Percentiles rank a stretch among this genome's conserved stretches.
phyloP scores from a whole-genome alignment of 2,329 filamentous ascomycete species.

The Colletotrichum tofieldiae region DNA sequence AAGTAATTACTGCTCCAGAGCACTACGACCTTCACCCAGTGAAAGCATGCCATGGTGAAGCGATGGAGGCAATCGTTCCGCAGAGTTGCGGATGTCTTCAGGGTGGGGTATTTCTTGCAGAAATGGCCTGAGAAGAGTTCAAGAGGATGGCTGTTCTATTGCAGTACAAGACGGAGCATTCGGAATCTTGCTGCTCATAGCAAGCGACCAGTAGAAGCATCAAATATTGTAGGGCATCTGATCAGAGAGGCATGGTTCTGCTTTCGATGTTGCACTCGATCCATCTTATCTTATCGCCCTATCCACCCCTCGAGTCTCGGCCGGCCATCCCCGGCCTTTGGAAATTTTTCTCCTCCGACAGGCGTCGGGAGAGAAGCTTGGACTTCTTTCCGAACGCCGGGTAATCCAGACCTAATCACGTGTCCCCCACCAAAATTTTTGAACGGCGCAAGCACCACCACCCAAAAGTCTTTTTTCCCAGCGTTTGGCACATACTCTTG shows the following conservation, averaged over 20 bases:
- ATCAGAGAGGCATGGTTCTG: not conserved
- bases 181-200: not conserved
- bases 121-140: not conserved
- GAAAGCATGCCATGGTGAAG: not conserved
- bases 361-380: not conserved
- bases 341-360: not conserved
- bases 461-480: constrained; percentile 16
- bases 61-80: not conserved
- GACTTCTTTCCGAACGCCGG: not conserved
- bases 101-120: not conserved
- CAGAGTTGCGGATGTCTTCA: no score
- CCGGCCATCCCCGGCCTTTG: not conserved
- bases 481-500: not conserved
- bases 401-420: constrained; percentile 24
- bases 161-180: not conserved
- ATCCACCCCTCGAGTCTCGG: constrained; percentile 5
- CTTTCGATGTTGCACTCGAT: not conserved
- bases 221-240: not conserved
- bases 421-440: not conserved
- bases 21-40: not conserved
- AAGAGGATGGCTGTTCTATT: not conserved
- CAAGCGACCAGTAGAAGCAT: not conserved
- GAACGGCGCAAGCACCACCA: not conserved
- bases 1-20: not conserved
- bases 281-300: constrained; percentile 11